These are phyloP conservation scores for Plasmopara halstedii DNA, from an alignment of 352 stramenopile species.

Conservation along the genomic window DNA sequence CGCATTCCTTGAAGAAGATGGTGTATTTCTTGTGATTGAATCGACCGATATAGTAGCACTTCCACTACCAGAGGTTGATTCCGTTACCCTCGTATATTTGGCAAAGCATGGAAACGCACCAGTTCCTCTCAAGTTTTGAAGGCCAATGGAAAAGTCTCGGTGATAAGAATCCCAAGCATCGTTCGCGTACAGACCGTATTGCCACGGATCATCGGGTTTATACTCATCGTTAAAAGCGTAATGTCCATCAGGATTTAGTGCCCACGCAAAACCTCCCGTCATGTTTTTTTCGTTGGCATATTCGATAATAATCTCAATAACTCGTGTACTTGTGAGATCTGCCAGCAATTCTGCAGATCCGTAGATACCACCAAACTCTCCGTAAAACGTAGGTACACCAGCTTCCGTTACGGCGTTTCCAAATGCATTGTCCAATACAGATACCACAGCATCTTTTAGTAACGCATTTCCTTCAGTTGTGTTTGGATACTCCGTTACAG, in stretches of 20 bases:
- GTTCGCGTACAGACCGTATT: slow-evolving; percentile 68
- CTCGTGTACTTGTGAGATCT: slow-evolving; percentile 58
- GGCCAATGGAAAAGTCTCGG: slow-evolving; percentile 53
- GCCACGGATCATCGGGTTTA: slow-evolving; percentile 44
- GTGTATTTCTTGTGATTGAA: slow-evolving; percentile 12
- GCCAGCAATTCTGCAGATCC: slow-evolving; percentile 39
- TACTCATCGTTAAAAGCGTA: slow-evolving; percentile 79
- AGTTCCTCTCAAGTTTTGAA: slow-evolving; percentile 61
- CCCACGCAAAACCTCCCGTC: slow-evolving; percentile 73
- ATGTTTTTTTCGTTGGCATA: slow-evolving; percentile 62
- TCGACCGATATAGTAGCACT: slow-evolving; percentile 21
- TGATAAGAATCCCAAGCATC: slow-evolving; percentile 61
- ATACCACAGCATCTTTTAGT: slow-evolving; percentile 44
- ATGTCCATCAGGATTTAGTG: slow-evolving; percentile 63
- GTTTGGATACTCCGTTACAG: slow-evolving; percentile 55
- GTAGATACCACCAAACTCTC: slow-evolving; percentile 81
- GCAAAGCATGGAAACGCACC: slow-evolving; percentile 69
- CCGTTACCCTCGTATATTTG: slow-evolving; percentile 24
- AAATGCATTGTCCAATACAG: slow-evolving; percentile 62
- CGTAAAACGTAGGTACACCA: slow-evolving; percentile 61
- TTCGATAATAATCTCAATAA: slow-evolving; percentile 65
- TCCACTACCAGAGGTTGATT: slow-evolving; percentile 20
- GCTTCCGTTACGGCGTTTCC: slow-evolving; percentile 40
- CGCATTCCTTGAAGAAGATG: slow-evolving; percentile 13
- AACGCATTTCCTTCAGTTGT: slow-evolving; percentile 48